A percentile compares a stretch with the other conserved stretches of the same genome.
Evolutionary conservation across 305 asterid species (phyloP).

Genomic region (Fraxinus albicans): DNA sequence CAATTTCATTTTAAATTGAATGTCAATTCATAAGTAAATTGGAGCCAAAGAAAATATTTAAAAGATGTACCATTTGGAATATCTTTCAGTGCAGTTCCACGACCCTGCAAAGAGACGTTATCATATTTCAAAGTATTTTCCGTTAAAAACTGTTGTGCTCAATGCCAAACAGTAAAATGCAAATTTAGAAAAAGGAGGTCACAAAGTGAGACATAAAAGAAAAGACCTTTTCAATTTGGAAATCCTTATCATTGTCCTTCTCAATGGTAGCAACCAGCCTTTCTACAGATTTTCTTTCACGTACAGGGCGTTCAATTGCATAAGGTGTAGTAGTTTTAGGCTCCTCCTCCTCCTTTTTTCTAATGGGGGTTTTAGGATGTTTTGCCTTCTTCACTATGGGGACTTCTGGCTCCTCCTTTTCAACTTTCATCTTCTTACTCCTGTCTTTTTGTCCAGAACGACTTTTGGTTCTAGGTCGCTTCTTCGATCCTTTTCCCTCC

Average conservation of each 20-base stretch:
- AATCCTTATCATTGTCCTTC: constrained; percentile 52
- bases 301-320: constrained; percentile 68
- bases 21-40: neutral
- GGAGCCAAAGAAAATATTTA: neutral
- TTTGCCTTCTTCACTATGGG: constrained; percentile 35
- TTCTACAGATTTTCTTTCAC: constrained; percentile 84
- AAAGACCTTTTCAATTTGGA: constrained; percentile 62
- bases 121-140: neutral
- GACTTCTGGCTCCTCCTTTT: constrained; percentile 24
- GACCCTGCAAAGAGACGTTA: constrained; percentile 58
- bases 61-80: constrained; percentile 70
- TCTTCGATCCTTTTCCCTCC: constrained; percentile 30
- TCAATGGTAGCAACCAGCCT: constrained; percentile 77
- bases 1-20: neutral
- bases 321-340: constrained; percentile 55
- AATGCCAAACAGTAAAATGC: constrained; percentile 11
- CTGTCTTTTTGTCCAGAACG: constrained; percentile 19
- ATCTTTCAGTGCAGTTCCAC: constrained; percentile 83
- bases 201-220: constrained; percentile 15
- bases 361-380: constrained; percentile 29
- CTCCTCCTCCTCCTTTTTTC: constrained; percentile 46
- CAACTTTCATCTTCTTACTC: constrained; percentile 22
- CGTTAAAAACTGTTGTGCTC: constrained; percentile 8
- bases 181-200: constrained; percentile 3
- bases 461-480: constrained; percentile 14